phyloP scores from a whole-genome alignment of 441 rosid species.

The Croton laevigatus region DNA sequence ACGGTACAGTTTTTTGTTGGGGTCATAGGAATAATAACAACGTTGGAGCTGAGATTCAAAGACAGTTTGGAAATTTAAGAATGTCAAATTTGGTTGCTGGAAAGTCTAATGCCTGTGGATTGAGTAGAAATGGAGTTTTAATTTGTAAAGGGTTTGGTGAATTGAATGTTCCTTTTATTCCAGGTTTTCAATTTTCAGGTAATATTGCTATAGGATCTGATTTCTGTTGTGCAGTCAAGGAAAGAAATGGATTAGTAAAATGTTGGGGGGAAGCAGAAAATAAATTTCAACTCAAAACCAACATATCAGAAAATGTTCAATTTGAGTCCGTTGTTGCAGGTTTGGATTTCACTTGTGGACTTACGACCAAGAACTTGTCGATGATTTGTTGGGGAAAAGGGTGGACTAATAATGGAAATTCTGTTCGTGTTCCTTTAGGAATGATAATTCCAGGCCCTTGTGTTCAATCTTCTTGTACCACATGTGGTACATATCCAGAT shows the following conservation, averaged over 20 bases:
- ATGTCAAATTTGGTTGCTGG: conserved; percentile 64
- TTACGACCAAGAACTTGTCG: conserved; percentile 44
- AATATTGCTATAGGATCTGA: conserved; percentile 49
- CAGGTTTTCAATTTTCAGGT: conserved; percentile 36
- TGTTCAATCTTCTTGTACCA: conserved; percentile 37
- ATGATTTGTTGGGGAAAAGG: conserved; percentile 56
- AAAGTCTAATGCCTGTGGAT: conserved; percentile 66
- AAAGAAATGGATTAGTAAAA: conserved; percentile 38
- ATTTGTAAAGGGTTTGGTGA: conserved; percentile 62
- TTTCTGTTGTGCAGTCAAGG: conserved; percentile 54
- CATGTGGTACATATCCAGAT: conserved; percentile 47
- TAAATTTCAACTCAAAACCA: conserved; percentile 17
- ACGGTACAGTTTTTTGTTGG: conserved; percentile 53
- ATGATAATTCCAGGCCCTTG: conserved; percentile 57
- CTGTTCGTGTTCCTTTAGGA: conserved; percentile 29
- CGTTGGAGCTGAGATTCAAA: conserved; percentile 32
- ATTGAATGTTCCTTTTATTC: conserved; percentile 40
- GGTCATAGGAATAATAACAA: conserved; percentile 32
- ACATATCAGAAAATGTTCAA: conserved; percentile 22
- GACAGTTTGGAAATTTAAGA: conserved; percentile 37
- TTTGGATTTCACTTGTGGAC: conserved; percentile 45
- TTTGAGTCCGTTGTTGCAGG: conserved; percentile 52
- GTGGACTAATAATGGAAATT: conserved; percentile 26
- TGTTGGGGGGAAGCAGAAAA: conserved; percentile 62
- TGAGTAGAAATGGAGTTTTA: conserved; percentile 40